A percentile compares a stretch with the other conserved stretches of the same genome.
phyloP scores from a whole-genome alignment of 768 basidiomycete species.

The Cystofilobasidium capitatum region DNA sequence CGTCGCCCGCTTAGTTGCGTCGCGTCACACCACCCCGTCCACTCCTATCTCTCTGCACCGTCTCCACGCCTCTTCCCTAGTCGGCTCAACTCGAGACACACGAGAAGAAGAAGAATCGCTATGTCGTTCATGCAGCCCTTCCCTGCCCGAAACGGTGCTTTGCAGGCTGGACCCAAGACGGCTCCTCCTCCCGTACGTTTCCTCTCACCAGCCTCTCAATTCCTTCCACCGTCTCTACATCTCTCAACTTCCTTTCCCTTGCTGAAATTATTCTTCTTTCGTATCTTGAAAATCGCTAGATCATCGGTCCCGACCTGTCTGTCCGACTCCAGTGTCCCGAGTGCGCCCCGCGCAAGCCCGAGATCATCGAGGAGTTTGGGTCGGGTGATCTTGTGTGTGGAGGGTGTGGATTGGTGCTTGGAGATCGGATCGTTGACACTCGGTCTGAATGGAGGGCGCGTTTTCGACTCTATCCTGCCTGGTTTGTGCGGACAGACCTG shows the following conservation, averaged over 20 bases:
- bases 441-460: slow-evolving; percentile 88
- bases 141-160: background rate
- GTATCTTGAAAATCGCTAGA: background rate
- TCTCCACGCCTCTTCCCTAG: too few species aligned
- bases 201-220: background rate
- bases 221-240: background rate
- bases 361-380: slow-evolving; percentile 95
- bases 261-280: background rate
- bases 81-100: background rate
- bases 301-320: slow-evolving; percentile 36
- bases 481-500: slow-evolving; percentile 2
- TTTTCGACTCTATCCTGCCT: slow-evolving; percentile 14
- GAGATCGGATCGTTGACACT: slow-evolving; percentile 93
- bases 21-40: background rate
- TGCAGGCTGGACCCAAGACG: slow-evolving; percentile 19
- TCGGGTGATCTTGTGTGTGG: slow-evolving; percentile 81
- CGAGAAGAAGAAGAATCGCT: too few species aligned
- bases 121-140: slow-evolving; percentile 13
- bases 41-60: background rate
- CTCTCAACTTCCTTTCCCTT: background rate
- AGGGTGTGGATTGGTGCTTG: slow-evolving; percentile 64
- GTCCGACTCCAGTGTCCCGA: slow-evolving; percentile 71
- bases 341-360: slow-evolving; percentile 82
- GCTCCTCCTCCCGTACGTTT: background rate
- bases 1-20: background rate